phyloP scores from a whole-genome alignment of 1,284 basidiomycete species.

The Cryptococcus amylolentus region DNA sequence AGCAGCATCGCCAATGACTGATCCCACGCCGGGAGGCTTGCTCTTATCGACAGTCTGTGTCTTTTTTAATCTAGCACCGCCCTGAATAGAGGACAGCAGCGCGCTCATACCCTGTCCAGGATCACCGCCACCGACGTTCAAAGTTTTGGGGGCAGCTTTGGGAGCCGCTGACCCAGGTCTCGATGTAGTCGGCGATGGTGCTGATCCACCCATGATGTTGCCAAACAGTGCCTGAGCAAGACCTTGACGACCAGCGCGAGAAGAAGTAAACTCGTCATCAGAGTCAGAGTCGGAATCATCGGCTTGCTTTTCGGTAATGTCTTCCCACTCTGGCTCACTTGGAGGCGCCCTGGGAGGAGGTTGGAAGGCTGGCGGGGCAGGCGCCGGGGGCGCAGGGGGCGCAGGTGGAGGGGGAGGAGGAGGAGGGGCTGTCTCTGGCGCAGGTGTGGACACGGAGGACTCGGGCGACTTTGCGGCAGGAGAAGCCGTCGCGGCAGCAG shows the following conservation, averaged over 20 bases:
- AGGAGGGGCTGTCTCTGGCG: conserved; percentile 32
- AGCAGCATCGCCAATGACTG: conserved; percentile 67
- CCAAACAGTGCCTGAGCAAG: conserved; percentile 78
- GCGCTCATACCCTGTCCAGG: conserved; percentile 55
- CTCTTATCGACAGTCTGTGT: conserved; percentile 82
- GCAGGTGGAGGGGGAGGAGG: conserved; percentile 37
- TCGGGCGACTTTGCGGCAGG: neutral
- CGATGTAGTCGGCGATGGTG: conserved; percentile 27
- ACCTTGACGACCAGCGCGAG: conserved; percentile 63
- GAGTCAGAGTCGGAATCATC: conserved; percentile 57
- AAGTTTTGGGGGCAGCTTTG: conserved; percentile 49
- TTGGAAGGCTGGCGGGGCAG: conserved; percentile 25
- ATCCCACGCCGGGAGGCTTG: conserved; percentile 59
- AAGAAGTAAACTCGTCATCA: conserved; percentile 79
- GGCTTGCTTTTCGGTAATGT: conserved; percentile 67
- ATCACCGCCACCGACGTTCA: conserved; percentile 47
- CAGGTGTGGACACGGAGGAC: neutral
- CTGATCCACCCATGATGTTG: conserved; percentile 51
- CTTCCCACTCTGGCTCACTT: conserved; percentile 79
- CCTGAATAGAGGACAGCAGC: conserved; percentile 76
- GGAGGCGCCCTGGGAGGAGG: conserved; percentile 44
- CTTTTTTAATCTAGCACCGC: conserved; percentile 71
- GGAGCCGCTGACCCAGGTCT: conserved; percentile 47
- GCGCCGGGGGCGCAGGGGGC: conserved; percentile 40
- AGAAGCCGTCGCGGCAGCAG: conserved; percentile 20